These are phyloP conservation scores for Corylus avellana DNA, from an alignment of 306 rosid species.

Conservation along the genomic window DNA sequence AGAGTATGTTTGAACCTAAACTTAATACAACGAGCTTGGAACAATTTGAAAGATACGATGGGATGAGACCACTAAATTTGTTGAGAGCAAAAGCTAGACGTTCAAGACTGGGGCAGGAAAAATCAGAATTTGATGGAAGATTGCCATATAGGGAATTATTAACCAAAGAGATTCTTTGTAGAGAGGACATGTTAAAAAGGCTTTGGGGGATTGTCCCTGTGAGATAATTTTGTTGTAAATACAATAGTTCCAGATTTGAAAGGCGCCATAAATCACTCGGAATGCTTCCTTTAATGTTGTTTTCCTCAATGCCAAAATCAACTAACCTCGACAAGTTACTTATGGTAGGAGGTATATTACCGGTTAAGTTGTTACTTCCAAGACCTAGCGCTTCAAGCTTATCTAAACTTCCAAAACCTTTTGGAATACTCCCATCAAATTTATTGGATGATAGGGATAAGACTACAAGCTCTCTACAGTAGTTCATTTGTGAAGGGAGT, in stretches of 20 bases:
- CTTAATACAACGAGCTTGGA: neutral
- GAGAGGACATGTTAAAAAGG: neutral
- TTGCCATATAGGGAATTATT: neutral
- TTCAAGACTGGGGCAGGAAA: neutral
- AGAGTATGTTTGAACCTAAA: neutral
- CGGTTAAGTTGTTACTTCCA: neutral
- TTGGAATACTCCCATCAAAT: neutral
- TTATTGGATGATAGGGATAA: neutral
- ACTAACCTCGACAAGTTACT: neutral
- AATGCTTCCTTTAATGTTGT: neutral
- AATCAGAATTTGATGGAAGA: neutral
- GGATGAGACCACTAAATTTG: neutral
- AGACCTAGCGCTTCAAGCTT: constrained; percentile 9
- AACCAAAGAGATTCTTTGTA: fast-evolving
- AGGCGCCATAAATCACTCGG: neutral
- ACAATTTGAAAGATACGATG: neutral
- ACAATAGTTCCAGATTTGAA: fast-evolving
- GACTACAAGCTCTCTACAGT: neutral
- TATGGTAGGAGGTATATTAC: constrained; percentile 1
- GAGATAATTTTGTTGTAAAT: neutral
- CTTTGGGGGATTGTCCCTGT: neutral
- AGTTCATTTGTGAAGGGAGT: neutral
- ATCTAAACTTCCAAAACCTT: neutral
- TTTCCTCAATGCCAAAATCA: neutral
- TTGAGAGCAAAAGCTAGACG: neutral